Evolutionary conservation across 169 alveolate genomes (phyloP), one percentile per base, ranked within the genome.

Genomic region (Hepatocystis sp.): DNA sequence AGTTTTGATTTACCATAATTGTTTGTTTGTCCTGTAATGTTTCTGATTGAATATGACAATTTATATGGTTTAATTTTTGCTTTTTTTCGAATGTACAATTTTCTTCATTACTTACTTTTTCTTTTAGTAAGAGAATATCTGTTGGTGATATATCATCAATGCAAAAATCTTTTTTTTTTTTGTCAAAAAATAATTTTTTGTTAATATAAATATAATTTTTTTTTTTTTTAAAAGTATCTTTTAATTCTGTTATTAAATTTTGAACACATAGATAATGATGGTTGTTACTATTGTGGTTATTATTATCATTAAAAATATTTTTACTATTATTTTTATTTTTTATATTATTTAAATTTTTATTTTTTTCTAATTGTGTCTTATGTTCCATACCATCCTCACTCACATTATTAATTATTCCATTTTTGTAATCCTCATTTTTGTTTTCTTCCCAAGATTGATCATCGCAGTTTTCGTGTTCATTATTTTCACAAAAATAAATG

Each of bases 101-200:
- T n/a, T n/a, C n/a, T n/a, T n/a, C n/a, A n/a, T n/a, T n/a, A n/a
- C 34, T 13, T 1, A 4, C 56, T 13, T 46, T 13, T 46, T 13
- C 63, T 3, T 5, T 21, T 21, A 13, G 15, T 19, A 32, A 3
- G 28, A 30, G 11, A 5, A 28, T 3, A 19, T 40, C 67, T 5
- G 5, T 27, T 27, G 67, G 36, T 25, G 85, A 67, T 13, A 42
- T 7, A 1, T 56, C 52, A 30, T 61, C 15, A 11, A 68, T 68
- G n/a, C 25, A 27, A 15, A 55, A 68, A 19, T 53, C 71, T 2
- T 61, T 44, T 13, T 40, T 11, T 1, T 46, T 55, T 2, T 25
- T n/a, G 56, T 68, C 86, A 55, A 39, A 68, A 32, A 30, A 68
- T 32, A 68, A 61, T 3, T 36, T 56, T 68, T 44, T 68, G 19